phyloP scores from a whole-genome alignment of 1,284 basidiomycete species.

The Leccinum subrobustum region DNA sequence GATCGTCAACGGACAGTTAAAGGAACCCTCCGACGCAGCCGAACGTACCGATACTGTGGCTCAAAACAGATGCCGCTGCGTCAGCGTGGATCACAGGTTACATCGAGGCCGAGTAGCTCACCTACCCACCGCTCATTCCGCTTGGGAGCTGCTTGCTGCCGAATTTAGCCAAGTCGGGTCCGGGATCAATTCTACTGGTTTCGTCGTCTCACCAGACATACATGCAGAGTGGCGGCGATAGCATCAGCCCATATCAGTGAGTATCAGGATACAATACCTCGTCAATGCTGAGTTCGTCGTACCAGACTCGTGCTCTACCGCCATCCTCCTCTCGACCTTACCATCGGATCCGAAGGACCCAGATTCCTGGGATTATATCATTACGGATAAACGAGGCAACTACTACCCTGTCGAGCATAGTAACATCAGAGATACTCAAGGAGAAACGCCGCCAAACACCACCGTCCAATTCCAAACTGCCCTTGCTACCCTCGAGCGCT shows the following conservation, averaged over 20 bases:
- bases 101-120: not conserved
- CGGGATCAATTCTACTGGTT: not conserved
- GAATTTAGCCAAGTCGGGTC: not conserved
- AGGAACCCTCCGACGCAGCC: not conserved
- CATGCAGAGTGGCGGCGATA: not conserved
- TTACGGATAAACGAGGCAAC: not conserved
- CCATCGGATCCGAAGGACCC: not conserved
- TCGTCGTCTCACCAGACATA: not conserved
- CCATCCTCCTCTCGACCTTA: not conserved
- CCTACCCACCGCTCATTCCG: not conserved
- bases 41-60: not conserved
- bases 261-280: not conserved
- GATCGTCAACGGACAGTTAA: not conserved
- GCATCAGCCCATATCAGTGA: not conserved
- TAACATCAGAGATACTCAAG: not conserved
- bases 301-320: not conserved
- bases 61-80: not conserved
- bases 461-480: too few relatives aligned
- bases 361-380: too few relatives aligned
- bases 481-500: too few relatives aligned
- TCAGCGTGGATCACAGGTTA: not conserved
- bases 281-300: not conserved
- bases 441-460: not conserved
- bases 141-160: not conserved
- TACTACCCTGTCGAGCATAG: not conserved